A percentile compares a stretch with the other conserved stretches of the same genome.
Evolutionary conservation across 306 rosid species (phyloP).

Genomic region (Dalbergia cultrata): DNA sequence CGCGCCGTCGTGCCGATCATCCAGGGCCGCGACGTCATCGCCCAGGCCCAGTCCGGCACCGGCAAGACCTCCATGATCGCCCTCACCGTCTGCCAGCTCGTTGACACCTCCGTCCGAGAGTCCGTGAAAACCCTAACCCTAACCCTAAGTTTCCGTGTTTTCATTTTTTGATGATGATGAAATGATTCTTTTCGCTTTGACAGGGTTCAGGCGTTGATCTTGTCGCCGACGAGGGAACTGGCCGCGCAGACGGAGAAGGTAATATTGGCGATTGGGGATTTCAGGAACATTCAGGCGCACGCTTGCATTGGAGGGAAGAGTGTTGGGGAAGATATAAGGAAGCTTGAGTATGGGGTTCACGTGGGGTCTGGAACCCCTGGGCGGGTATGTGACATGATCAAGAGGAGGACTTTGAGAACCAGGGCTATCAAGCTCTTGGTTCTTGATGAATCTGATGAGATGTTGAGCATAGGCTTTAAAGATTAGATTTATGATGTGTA

Average conservation of each 20-base stretch:
- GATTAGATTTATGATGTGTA: slow-evolving; percentile 97
- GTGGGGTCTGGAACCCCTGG: slow-evolving; percentile 99
- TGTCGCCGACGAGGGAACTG: slow-evolving; percentile 97
- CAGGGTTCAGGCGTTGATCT: slow-evolving; percentile 89
- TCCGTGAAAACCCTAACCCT: slow-evolving; percentile 44
- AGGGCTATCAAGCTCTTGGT: slow-evolving; percentile 84
- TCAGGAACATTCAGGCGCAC: slow-evolving; percentile 88
- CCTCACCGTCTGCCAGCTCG: slow-evolving; percentile 88
- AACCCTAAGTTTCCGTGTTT: too few species aligned
- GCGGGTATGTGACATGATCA: slow-evolving; percentile 96
- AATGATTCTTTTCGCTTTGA: neutral
- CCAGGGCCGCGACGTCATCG: slow-evolving; percentile 93
- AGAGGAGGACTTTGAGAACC: slow-evolving; percentile 93
- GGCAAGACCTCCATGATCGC: slow-evolving; percentile 98
- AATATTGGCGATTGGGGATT: slow-evolving; percentile 88
- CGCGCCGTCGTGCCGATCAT: slow-evolving; percentile 95
- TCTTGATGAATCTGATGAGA: slow-evolving; percentile 96
- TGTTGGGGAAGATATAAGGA: slow-evolving; percentile 93
- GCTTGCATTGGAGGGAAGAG: slow-evolving; percentile 96
- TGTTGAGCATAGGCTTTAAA: slow-evolving; percentile 99
- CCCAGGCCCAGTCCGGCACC: slow-evolving; percentile 99
- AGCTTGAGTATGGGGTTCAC: slow-evolving; percentile 95
- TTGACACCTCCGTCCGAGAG: slow-evolving; percentile 85
- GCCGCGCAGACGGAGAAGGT: slow-evolving; percentile 96
- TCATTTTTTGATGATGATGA: neutral